Evolutionary conservation across 768 basidiomycete species (phyloP), one percentile per base, ranked within the genome.

Genomic region (Russula emetica): DNA sequence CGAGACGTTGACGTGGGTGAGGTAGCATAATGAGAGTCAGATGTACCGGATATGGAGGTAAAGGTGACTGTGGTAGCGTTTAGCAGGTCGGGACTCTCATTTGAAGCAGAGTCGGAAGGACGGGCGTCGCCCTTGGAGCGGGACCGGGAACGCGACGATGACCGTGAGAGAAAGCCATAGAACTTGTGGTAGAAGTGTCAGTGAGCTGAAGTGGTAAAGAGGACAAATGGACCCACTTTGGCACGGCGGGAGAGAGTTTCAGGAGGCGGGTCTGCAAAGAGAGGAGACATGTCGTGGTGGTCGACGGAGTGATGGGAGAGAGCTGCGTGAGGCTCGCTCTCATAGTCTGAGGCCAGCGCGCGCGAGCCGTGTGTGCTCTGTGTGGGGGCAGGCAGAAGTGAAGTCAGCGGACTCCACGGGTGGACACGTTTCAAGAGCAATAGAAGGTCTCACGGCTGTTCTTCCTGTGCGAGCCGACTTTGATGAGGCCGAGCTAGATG

Each of bases 71-170:
- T 68, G 30, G 68, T 69, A 44, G 70, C 66, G 60, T 72, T 71
- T 10, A 64, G 55, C 18, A 42, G 45, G 55, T 57, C 50, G 36
- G 53, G 63, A 66, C 58, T 42, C 66, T 67, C 61, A 71, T 72
- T 51, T 69, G 68, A 64, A 70, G 70, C 32, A 61, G 71, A 42
- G 70, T 72, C 62, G 68, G 40, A 60, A 4, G 61, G 56, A 14
- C 47, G 53, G 38, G 44, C 55, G 30, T 45, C 60, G 30, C 49
- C 72, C 66, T 71, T 72, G 20, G 77, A 73, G 14, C 80, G 78
- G 18, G 86, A 84, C 45, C 84, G 85, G n/a, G 86, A 87, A 71
- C 83, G 81, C 44, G 82, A 83, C 59, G 80, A 76, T 26, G 76
- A 75, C 60, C 74, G 74, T 66, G 69, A 73, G 56, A 79, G 76